Evolutionary conservation across 805 yeast species (phyloP), one percentile per base, ranked within the genome.

Genomic region (Saccharomycopsis oosterbeekiorum): DNA sequence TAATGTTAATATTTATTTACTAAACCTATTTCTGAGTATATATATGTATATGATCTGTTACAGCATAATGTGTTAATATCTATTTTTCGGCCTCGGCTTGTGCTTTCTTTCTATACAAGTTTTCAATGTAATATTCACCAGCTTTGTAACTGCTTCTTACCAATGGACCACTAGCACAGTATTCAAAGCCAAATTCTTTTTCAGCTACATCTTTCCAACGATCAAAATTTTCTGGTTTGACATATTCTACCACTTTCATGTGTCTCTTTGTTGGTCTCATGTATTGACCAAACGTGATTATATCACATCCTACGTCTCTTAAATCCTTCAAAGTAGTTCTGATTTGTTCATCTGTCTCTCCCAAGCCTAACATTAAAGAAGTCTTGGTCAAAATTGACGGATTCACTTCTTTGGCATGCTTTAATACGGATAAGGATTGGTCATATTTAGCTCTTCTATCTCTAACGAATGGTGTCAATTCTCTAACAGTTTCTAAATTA

Each of bases 201-300:
- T 78, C 71, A 0, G 99, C 98, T 10, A 79, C 80, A 61, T 87
- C 84, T 69, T 85, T 90, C 99, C 99, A 94, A 71, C 86, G 80
- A 63, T 92, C 96, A 71, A 94, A 94, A 73, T 90, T 91, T 67
- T 89, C 97, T 1, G 99, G 99, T 29, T 84, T 87, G 19, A 94
- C 83, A 69, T 94, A 94, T 67, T 93, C 97, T 11, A 89, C 97
- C 53, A 94, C 99, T 76, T 92, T 92, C 96, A 94, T 91, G 73
- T 94, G 99, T 70, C 99, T 85, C 75, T 89, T 94, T 1, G 99
- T 94, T 55, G 99, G 99, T 72, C 99, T 82, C 97, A 94, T 94
- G 74, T 94, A 94, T 75, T 94, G 99, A 42, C 99, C 99, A 74
- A 94, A 94, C 0, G 99, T 94, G 17, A 94, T 97, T 57, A 94